Evolutionary conservation across 1,139 yeast species (phyloP).

Genomic region (Candida sp.): DNA sequence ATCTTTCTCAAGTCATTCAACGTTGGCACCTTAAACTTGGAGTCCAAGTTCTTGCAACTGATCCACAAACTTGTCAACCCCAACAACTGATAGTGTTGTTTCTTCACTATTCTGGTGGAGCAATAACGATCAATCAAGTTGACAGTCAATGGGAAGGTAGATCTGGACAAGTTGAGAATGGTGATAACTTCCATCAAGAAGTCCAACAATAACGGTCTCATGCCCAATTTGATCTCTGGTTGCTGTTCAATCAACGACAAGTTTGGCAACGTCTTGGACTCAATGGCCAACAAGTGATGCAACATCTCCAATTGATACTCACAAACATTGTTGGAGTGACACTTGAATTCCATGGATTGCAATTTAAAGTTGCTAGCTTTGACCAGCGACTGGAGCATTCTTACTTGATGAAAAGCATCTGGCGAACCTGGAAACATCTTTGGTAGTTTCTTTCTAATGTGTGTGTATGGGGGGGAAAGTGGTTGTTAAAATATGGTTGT

Average conservation of each 20-base stretch:
- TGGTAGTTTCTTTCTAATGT: background rate
- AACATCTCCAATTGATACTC: slow-evolving; percentile 49
- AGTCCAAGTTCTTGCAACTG: slow-evolving; percentile 72
- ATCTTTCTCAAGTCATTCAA: slow-evolving; percentile 58
- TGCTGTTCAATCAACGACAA: slow-evolving; percentile 50
- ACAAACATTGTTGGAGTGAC: slow-evolving; percentile 39
- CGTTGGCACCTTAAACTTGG: slow-evolving; percentile 67
- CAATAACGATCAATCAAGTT: slow-evolving; percentile 58
- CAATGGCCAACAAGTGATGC: slow-evolving; percentile 39
- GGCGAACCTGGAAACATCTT: slow-evolving; percentile 26
- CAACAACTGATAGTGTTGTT: slow-evolving; percentile 64
- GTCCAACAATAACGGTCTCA: slow-evolving; percentile 55
- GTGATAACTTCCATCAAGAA: slow-evolving; percentile 58
- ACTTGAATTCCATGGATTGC: slow-evolving; percentile 45
- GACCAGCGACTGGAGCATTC: slow-evolving; percentile 34
- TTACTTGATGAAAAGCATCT: slow-evolving; percentile 40
- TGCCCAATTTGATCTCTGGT: slow-evolving; percentile 53
- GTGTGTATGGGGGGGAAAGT: background rate
- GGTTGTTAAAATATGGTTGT: background rate
- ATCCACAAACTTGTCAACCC: slow-evolving; percentile 80
- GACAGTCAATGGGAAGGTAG: slow-evolving; percentile 59
- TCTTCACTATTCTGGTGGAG: slow-evolving; percentile 51
- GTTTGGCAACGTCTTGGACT: slow-evolving; percentile 37
- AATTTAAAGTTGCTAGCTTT: slow-evolving; percentile 37
- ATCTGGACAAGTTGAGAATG: slow-evolving; percentile 49